Base-by-base conservation (phyloP, 2,329 filamentous ascomycete genomes). In the Verticillium isaacii region DNA sequence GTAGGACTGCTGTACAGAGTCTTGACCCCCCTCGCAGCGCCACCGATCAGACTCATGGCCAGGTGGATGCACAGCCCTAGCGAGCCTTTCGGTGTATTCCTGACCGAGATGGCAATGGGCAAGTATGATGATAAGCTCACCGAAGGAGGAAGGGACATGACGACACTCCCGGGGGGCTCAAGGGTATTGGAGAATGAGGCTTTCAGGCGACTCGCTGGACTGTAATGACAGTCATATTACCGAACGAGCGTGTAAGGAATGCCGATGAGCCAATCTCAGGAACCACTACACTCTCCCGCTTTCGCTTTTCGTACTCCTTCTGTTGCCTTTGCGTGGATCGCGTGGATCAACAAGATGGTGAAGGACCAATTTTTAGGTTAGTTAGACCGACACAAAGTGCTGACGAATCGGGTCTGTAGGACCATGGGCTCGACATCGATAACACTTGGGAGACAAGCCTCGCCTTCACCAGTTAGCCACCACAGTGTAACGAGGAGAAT, bases 291-390 rank as follows among this genome's bases (percentile, higher is more conserved):
- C 5, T 6, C 29, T 29, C 6, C 6, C 29, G 29, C 29, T 29
- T 6, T 29, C 4, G 29, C 29, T 5, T 29, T 29, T 6, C 29
- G 1, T 29, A 6, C 29, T 29, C 1, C 29, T 6, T 29, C 5
- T 29, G 82, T 91, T 23, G 82, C 85, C 1, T 78, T 88, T 61
- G 86, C 86, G 2, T 91, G 88, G 88, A 80, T 82, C 61, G 86
- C 86, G 2, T 91, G 88, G 88, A 80, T 82, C 61, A 75, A 84
- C 65, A 78, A 80, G 64, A 76, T 80, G 54, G 80, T 82, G 5
- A 73, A 79, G 25, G 79, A 66, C 86, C 86, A 1, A 89, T 90
- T 62, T 76, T 89, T 60, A 87, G 88, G 0, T 77, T 90, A 25
- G 5, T 25, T 2, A 25, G 25, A 25, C 25, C 25, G 25, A 5